Evolutionary conservation across 495 filamentous ascomycete species (phyloP).

Genomic region (Aspergillus coremiiformis): DNA sequence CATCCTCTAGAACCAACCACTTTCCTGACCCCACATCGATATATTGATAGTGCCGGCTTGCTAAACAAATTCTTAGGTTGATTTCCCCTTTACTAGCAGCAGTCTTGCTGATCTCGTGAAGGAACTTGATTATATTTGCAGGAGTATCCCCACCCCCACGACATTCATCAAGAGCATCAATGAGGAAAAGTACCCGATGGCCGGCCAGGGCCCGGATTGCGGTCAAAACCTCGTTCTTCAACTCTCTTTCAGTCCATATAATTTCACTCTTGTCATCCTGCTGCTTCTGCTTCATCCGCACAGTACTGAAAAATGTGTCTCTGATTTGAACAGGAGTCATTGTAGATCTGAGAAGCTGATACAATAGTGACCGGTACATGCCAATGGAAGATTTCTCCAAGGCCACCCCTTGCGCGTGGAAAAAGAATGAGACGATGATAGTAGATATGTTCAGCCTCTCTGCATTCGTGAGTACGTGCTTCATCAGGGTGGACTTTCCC

Average conservation of each 20-base stretch:
- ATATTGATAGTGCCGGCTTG: slow-evolving; percentile 45
- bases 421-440: slow-evolving; percentile 40
- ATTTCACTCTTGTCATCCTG: too few species aligned
- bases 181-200: too few species aligned
- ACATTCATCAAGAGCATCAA: slow-evolving; percentile 37
- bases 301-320: too few species aligned
- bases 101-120: too few species aligned
- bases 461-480: slow-evolving; percentile 25
- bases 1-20: slow-evolving; percentile 20
- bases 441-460: slow-evolving; percentile 6
- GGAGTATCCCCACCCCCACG: too few species aligned
- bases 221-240: too few species aligned
- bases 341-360: slow-evolving; percentile 32
- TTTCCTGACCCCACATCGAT: slow-evolving; percentile 30
- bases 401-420: slow-evolving; percentile 36
- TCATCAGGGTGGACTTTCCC: slow-evolving; percentile 49
- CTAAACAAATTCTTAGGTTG: slow-evolving; percentile 42
- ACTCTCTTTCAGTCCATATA: too few species aligned
- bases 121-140: too few species aligned
- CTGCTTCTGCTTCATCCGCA: too few species aligned
- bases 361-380: slow-evolving; percentile 48
- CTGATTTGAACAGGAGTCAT: too few species aligned
- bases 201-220: too few species aligned
- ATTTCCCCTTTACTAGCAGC: too few species aligned
- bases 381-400: slow-evolving; percentile 44